Base-by-base conservation (phyloP, 2,329 filamentous ascomycete species). In the Xylaria sp. region DNA sequence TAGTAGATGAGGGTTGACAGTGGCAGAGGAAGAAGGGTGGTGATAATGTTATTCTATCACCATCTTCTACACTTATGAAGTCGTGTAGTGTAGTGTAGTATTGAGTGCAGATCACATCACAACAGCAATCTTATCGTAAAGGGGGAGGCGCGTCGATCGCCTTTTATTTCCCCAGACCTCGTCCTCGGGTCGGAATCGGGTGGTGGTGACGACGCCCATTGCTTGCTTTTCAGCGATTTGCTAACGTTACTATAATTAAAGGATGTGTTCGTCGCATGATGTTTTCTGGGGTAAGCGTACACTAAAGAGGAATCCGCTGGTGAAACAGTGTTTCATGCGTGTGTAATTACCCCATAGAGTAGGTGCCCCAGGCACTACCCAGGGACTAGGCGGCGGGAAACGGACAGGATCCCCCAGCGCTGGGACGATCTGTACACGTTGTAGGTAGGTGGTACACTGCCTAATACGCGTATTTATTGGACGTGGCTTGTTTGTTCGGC, bases 271-370 rank as follows among this genome's bases (percentile, higher is more conserved):
- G 28, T 34, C 15, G 28, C 28, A 34, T 34, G 51, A 54, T 52
- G 28, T 28, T 18, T 32, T 54, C 51, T 18, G 51, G 51, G 51
- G 51, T 54, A 54, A n/a, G 41, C 8, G 41, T n/a, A 46, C 41
- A n/a, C 15, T 46, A 46, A 18, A 18, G 15, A 18, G 15, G 15
- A 18, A 46, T 46, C 15, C 18, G 39, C 39, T 46, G 25, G 39
- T 46, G 56, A 46, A 58, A 58, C 56, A 46, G 10, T 58, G 56
- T 58, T 58, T 46, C 18, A 20, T 10, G 13, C 1, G 32, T 15
- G 51, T 37, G 9, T 10, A 28, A 46, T 58, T 28, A 9, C 55
- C 39, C 37, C 37, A 58, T 58, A 10, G 37, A 58, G 55, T 46
- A 58, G 55, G 55, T 46, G 55, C 55, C 55, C 12, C n/a, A 39